Evolutionary conservation across 768 basidiomycete genomes (phyloP).

Genomic region (Tephrocybe sp.): DNA sequence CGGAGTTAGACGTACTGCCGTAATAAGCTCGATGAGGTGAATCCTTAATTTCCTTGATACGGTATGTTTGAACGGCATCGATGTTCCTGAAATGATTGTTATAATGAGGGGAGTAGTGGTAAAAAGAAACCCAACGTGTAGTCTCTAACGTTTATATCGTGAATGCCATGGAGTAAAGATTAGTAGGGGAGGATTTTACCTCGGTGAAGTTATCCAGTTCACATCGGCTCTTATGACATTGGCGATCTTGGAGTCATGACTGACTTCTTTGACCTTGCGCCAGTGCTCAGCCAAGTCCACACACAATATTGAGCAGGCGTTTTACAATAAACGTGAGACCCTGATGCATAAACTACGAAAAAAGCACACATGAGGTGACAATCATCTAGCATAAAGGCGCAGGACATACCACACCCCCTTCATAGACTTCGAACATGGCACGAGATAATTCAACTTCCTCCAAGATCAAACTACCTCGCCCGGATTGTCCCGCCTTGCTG

Average conservation of each 20-base stretch:
- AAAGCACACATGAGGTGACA: not conserved
- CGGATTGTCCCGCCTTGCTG: slow-evolving; percentile 36
- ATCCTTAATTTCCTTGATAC: slow-evolving; percentile 62
- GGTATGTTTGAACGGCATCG: slow-evolving; percentile 72
- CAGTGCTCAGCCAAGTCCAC: not conserved
- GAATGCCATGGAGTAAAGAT: no score
- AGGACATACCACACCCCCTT: slow-evolving; percentile 80
- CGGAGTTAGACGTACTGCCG: slow-evolving; percentile 51
- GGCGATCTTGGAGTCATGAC: slow-evolving; percentile 73
- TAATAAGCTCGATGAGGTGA: slow-evolving; percentile 62
- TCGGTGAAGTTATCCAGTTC: slow-evolving; percentile 77
- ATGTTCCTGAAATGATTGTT: slow-evolving; percentile 50
- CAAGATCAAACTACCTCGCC: slow-evolving; percentile 41
- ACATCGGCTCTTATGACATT: slow-evolving; percentile 72
- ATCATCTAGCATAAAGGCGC: not conserved
- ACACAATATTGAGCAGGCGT: not conserved
- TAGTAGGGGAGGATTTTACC: slow-evolving; percentile 40
- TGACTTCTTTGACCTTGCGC: slow-evolving; percentile 69
- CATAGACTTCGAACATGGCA: slow-evolving; percentile 85
- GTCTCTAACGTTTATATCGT: no score
- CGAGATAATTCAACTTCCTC: slow-evolving; percentile 85
- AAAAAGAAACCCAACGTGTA: slow-evolving; percentile 53
- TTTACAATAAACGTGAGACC: slow-evolving; percentile 76
- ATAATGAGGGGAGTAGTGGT: not conserved
- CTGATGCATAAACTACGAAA: slow-evolving; percentile 88